Percentiles rank a stretch among this genome's conserved stretches.
These are phyloP conservation scores for Trichoderma sp. DNA, from an alignment of 2,329 filamentous ascomycete genomes.

Conservation along the genomic window DNA sequence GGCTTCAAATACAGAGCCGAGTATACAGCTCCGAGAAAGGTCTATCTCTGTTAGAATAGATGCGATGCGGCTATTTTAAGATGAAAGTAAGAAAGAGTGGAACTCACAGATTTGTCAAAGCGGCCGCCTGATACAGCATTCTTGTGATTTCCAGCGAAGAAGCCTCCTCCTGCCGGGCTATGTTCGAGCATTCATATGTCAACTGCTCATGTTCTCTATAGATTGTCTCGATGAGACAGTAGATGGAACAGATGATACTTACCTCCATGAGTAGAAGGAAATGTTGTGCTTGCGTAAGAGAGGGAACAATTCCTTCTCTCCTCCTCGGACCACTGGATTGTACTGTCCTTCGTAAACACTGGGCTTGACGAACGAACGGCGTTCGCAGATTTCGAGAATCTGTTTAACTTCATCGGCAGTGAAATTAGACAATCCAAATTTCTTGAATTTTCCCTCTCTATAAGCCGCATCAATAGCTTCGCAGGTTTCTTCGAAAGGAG, in stretches of 20 bases:
- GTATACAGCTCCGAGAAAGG: background rate
- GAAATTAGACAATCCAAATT: slow-evolving; percentile 54
- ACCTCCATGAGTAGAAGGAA: slow-evolving; percentile 49
- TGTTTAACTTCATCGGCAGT: slow-evolving; percentile 48
- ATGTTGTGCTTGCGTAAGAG: slow-evolving; percentile 48
- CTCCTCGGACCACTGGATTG: slow-evolving; percentile 48
- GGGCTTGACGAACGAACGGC: slow-evolving; percentile 47
- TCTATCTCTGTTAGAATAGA: background rate
- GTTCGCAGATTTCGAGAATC: slow-evolving; percentile 49
- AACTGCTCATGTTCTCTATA: background rate
- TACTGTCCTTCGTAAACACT: slow-evolving; percentile 54
- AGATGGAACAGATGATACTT: background rate
- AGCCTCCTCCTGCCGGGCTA: slow-evolving; percentile 19
- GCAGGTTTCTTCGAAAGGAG: slow-evolving; percentile 21
- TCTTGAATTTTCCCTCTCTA: slow-evolving; percentile 67
- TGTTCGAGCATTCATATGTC: background rate
- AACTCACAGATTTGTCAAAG: slow-evolving; percentile 13
- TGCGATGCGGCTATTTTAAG: background rate
- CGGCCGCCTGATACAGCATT: background rate
- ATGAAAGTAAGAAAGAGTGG: background rate
- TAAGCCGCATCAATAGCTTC: slow-evolving; percentile 21
- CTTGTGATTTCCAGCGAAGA: slow-evolving; percentile 24
- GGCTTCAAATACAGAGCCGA: slow-evolving; percentile 9
- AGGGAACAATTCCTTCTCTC: slow-evolving; percentile 49
- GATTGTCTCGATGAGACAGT: background rate